Evolutionary conservation across 2,329 filamentous ascomycete genomes (phyloP).

Genomic region (Rachicladosporium sp.): DNA sequence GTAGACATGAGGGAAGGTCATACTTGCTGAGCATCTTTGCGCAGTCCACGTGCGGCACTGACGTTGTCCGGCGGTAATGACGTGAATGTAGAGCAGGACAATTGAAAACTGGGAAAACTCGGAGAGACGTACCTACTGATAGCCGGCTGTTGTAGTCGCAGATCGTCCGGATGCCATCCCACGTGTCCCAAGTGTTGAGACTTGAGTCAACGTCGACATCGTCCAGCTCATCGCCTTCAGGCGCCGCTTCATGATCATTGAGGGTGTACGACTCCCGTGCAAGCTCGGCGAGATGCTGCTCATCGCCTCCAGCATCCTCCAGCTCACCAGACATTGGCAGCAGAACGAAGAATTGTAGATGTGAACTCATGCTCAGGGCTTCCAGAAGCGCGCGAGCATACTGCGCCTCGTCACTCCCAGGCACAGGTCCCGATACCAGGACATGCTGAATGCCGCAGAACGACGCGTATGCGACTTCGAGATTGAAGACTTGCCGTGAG

Average conservation of each 20-base stretch:
- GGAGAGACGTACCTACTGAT: constrained; percentile 55
- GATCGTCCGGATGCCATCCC: constrained; percentile 73
- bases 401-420: constrained; percentile 45
- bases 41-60: too few relatives aligned
- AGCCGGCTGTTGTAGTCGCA: constrained; percentile 77
- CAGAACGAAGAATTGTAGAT: constrained; percentile 69
- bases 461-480: constrained; percentile 87
- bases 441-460: constrained; percentile 85
- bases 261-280: constrained; percentile 18
- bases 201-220: constrained; percentile 39
- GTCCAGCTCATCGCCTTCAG: constrained; percentile 5
- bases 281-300: constrained; percentile 42
- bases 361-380: constrained; percentile 59
- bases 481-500: constrained; percentile 76
- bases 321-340: constrained; percentile 72
- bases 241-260: too few relatives aligned
- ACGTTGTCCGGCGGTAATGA: too few relatives aligned
- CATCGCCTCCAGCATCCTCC: constrained; percentile 39
- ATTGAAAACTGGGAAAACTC: too few relatives aligned
- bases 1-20: too few relatives aligned
- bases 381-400: constrained; percentile 79
- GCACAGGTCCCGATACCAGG: constrained; percentile 60
- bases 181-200: constrained; percentile 82
- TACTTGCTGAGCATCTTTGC: too few relatives aligned
- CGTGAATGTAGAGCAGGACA: too few relatives aligned